These are phyloP conservation scores for Debaryomyces hansenii DNA, from an alignment of 805 yeast species.

Conservation along the genomic window DNA sequence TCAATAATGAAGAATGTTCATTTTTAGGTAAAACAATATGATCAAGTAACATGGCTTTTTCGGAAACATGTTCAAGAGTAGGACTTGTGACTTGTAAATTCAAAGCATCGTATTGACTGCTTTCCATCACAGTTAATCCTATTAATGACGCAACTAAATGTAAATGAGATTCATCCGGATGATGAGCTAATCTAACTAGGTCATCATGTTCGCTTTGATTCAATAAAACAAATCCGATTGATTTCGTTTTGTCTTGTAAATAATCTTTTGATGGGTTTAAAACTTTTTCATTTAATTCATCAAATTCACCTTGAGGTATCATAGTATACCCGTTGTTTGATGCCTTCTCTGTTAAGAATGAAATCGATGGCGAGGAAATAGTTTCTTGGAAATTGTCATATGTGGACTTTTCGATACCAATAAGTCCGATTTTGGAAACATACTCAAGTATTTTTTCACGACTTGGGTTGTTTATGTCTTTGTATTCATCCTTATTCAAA, in stretches of 20 bases:
- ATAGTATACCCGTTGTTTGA: conserved; percentile 11
- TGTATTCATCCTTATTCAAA: conserved; percentile 9
- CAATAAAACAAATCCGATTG: conserved; percentile 8
- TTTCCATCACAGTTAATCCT: conserved; percentile 8
- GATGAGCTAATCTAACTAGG: conserved; percentile 8
- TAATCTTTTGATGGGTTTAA: conserved; percentile 1
- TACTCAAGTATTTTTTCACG: neutral
- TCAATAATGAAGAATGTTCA: conserved; percentile 4
- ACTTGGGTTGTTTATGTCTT: conserved; percentile 8
- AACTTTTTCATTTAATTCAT: conserved; percentile 7
- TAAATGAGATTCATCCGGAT: conserved; percentile 9
- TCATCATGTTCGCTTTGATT: conserved; percentile 15
- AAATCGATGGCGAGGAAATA: conserved; percentile 14
- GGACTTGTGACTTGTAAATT: conserved; percentile 9
- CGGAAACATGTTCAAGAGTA: conserved; percentile 7
- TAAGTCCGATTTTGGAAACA: conserved; percentile 11
- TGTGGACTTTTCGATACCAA: conserved; percentile 10
- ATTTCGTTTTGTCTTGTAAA: conserved; percentile 14
- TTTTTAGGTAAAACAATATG: conserved; percentile 6
- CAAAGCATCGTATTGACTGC: conserved; percentile 4
- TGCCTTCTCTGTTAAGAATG: conserved; percentile 23
- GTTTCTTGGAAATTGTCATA: conserved; percentile 9
- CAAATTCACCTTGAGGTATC: conserved; percentile 11
- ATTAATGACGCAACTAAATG: neutral
- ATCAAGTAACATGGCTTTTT: conserved; percentile 5